Conservation (phyloP, 306 rosid genomes). For the Dalbergia cultrata region DNA sequence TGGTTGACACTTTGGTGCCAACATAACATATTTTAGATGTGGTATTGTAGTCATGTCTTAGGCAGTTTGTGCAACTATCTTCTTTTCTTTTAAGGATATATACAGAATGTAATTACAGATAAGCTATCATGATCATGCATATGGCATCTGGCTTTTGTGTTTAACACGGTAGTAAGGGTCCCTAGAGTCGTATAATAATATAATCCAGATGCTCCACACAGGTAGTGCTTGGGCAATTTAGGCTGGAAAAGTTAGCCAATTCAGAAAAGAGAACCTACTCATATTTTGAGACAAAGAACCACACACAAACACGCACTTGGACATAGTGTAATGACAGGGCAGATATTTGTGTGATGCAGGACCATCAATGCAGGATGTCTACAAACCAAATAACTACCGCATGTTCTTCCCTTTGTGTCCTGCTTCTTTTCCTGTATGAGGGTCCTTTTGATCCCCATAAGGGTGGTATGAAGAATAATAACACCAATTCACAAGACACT, state of each 20-base stretch:
- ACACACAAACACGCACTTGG: slow-evolving; percentile 32
- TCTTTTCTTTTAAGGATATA: neutral
- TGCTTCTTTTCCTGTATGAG: slow-evolving; percentile 33
- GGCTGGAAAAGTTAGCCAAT: slow-evolving; percentile 34
- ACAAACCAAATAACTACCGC: slow-evolving; percentile 13
- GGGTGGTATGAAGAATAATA: slow-evolving; percentile 35
- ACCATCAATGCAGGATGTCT: slow-evolving; percentile 27
- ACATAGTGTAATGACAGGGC: slow-evolving; percentile 27
- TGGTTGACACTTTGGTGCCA: neutral
- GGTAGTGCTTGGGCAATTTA: slow-evolving; percentile 32
- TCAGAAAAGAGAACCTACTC: slow-evolving; percentile 40
- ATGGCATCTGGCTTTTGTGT: neutral
- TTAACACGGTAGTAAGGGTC: slow-evolving; percentile 1
- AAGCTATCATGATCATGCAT: neutral
- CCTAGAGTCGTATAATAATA: neutral
- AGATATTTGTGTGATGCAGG: slow-evolving; percentile 26
- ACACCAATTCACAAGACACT: neutral
- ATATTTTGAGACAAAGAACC: slow-evolving; percentile 36
- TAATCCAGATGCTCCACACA: slow-evolving; percentile 16
- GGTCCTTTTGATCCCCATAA: slow-evolving; percentile 49
- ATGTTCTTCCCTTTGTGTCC: slow-evolving; percentile 21
- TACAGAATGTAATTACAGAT: neutral
- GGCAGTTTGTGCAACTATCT: neutral
- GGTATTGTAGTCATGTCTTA: no score
- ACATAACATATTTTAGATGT: no score